Evolutionary conservation across 352 stramenopile genomes (phyloP), one percentile per base, ranked within the genome.

Genomic region (Blastocystis sp.): DNA sequence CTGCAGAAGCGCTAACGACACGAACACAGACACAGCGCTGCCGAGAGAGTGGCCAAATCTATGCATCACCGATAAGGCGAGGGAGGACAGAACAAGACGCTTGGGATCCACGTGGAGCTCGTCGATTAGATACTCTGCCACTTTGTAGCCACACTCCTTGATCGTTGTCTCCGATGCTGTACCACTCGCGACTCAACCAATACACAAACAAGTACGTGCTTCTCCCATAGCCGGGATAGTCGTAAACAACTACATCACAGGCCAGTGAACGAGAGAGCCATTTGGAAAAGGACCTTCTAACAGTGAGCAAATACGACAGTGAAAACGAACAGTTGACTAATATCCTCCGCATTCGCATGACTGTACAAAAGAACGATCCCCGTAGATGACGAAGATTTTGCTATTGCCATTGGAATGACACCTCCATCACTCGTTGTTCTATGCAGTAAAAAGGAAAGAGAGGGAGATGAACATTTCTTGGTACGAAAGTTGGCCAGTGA

Each of bases 21-120:
- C 26, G 20, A 55, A 84, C 2, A 84, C 34, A 45, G 73, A 84
- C 3, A 84, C 73, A 13, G 73, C 43, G 68, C 73, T 84, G 43
- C 73, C 73, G 23, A 84, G 73, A 43, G 73, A 84, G 26, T 84
- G 73, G 41, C 73, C 73, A 84, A 84, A 84, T 41, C 73, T 84
- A 84, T 1, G n/a, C 23, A 26, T 11, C 5, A 68, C 3, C 8
- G 1, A 18, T 2, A 13, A 18, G 6, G 18, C 26, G 3, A 11
- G n/a, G 26, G 34, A 34, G 20, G 15, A 84, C 73, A 84, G 41
- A 43, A 84, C 43, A 6, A 84, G 23, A 20, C 54, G 59, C 11
- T 45, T 68, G 9, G 73, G 73, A 34, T 68, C 53, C 20, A 69
- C 37, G 18, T 26, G 45, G 6, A 84, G 20, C 13, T n/a, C 43